Conservation (phyloP, 169 alveolate genomes). For the Perkinsus marinus region DNA sequence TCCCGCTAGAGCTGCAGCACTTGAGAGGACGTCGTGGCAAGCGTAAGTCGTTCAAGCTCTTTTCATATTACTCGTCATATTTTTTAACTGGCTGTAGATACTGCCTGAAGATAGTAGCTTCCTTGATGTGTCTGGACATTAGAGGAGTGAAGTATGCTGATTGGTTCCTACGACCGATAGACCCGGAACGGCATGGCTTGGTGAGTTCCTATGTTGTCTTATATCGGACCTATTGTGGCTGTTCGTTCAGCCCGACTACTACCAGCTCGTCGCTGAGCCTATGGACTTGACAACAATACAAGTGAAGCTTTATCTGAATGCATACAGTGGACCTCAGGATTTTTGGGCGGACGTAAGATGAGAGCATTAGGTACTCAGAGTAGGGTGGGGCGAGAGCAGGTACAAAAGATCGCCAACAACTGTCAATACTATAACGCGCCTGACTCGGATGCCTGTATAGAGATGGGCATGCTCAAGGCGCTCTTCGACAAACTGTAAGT, state of each 20-base stretch:
- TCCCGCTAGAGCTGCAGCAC: slow-evolving; percentile 27
- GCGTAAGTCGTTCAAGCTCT: neutral
- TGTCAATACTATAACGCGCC: slow-evolving; percentile 21
- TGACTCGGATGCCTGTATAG: slow-evolving; percentile 22
- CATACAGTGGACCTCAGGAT: slow-evolving; percentile 24
- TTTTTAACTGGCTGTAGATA: too few species aligned
- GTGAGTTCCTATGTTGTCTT: too few species aligned
- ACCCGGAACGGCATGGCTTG: slow-evolving; percentile 1
- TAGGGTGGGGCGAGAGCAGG: too few species aligned
- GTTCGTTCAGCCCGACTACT: slow-evolving; percentile 21
- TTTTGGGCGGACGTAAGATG: slow-evolving; percentile 18
- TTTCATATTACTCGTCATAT: neutral
- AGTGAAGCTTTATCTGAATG: slow-evolving; percentile 15
- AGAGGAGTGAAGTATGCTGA: slow-evolving; percentile 24
- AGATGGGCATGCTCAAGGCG: slow-evolving; percentile 21
- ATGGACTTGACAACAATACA: slow-evolving; percentile 31
- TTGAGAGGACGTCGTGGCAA: slow-evolving; percentile 25
- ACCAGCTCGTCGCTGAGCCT: slow-evolving; percentile 18
- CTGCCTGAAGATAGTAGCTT: slow-evolving; percentile 21
- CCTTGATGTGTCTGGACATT: slow-evolving; percentile 26
- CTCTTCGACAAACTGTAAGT: slow-evolving; percentile 15
- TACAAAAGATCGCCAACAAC: slow-evolving; percentile 21
- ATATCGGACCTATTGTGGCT: too few species aligned
- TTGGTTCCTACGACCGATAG: slow-evolving; percentile 27
- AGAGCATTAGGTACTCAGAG: too few species aligned